A percentile compares a stretch with the other conserved stretches of the same genome.
phyloP scores from a whole-genome alignment of 2,329 filamentous ascomycete genomes.

The Botrytis sinoallii region DNA sequence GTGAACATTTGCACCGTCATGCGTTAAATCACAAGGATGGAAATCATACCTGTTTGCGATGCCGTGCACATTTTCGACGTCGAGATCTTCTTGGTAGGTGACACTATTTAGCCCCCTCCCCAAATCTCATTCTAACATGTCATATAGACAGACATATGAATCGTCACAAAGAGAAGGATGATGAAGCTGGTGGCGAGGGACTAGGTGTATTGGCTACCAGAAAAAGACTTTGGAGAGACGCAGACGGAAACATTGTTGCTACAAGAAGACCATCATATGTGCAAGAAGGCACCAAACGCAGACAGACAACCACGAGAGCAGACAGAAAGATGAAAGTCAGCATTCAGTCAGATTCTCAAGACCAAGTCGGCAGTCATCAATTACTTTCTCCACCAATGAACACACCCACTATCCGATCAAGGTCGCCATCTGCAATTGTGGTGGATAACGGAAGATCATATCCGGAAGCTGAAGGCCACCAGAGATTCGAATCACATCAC shows the following conservation, averaged over 20 bases:
- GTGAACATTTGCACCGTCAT: constrained; percentile 51
- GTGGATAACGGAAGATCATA: constrained; percentile 25
- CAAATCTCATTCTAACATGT: constrained; percentile 16
- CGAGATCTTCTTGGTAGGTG: constrained; percentile 52
- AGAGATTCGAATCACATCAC: constrained; percentile 21
- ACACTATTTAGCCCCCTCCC: not conserved
- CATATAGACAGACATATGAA: constrained; percentile 50
- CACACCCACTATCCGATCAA: constrained; percentile 28
- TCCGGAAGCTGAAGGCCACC: constrained; percentile 9
- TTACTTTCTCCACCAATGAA: constrained; percentile 21
- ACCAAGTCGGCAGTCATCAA: constrained; percentile 12
- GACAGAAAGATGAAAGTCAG: constrained; percentile 21
- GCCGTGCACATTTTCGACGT: constrained; percentile 53
- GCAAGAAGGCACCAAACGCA: constrained; percentile 31
- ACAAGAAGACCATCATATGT: constrained; percentile 39
- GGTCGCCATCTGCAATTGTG: constrained; percentile 30
- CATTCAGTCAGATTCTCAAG: constrained; percentile 1
- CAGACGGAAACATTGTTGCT: constrained; percentile 46
- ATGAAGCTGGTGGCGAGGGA: constrained; percentile 48
- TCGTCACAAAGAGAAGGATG: constrained; percentile 47
- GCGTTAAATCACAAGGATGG: constrained; percentile 49
- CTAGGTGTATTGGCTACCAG: constrained; percentile 47
- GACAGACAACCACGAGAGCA: constrained; percentile 27
- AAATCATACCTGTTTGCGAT: constrained; percentile 51
- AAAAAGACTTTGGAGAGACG: constrained; percentile 49